Evolutionary conservation across 768 basidiomycete genomes (phyloP), one percentile per base, ranked within the genome.

Genomic region (Boletus vermiculosoides): DNA sequence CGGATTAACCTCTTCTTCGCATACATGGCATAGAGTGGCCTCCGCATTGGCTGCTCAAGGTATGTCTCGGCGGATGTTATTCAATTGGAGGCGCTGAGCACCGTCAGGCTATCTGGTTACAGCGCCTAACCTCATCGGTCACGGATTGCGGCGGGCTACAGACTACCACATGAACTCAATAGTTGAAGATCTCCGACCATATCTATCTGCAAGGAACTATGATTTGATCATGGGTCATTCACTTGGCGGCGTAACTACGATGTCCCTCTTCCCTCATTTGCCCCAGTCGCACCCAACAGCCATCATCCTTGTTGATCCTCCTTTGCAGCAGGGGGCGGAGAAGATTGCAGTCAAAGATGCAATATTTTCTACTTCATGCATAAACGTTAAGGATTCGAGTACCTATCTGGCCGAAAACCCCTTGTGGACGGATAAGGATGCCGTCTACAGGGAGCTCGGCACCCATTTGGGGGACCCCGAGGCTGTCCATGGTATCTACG

Each of bases 141-240:
- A 47, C 8, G 46, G 46, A 47, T 31, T 33, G 46, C 46, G 46
- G 46, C 12, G 46, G 46, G 46, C 46, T 20, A 20, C 46, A 15
- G 46, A 47, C 20, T 47, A 47, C 33, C 46, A 47, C 31, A 47
- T 47, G 34, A 31, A 50, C 34, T 41, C 48, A 8, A 51, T 65
- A 13, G 47, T 45, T 12, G 46, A 63, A 44, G 64, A 66, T 18
- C 57, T 60, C 18, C 52, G 30, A 22, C 53, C 55, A 10, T 63
- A 63, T 41, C 54, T 65, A 18, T 41, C 46, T 37, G 30, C 46
- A 7, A 47, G 46, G 31, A 36, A 49, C 25, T 25, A 57, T 34
- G 65, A 66, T 25, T 28, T 66, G 52, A 54, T 63, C 56, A 52
- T 66, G 2, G 64, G 58, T 31, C 65, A 58, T 41, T 66, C 59